phyloP scores from a whole-genome alignment of 345 rosid genomes.

The Iberis pinnata region DNA sequence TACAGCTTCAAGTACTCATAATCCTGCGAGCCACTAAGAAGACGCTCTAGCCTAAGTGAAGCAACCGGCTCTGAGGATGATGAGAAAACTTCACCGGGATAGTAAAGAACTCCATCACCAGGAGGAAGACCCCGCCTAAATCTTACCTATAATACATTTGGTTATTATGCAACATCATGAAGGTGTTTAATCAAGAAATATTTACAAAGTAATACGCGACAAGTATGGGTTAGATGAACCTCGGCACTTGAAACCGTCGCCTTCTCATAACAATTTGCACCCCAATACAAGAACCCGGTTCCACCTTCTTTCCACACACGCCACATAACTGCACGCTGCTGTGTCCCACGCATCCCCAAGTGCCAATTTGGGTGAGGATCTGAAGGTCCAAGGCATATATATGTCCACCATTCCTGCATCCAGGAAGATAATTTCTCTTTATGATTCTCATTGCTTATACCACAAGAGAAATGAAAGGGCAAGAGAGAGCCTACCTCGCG shows the following conservation, averaged over 20 bases:
- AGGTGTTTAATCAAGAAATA: background rate
- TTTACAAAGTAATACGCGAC: background rate
- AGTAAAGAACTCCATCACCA: slow-evolving; percentile 86
- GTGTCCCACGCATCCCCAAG: slow-evolving; percentile 95
- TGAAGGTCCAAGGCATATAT: slow-evolving; percentile 93
- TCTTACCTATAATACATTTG: slow-evolving; percentile 46
- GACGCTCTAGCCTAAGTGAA: slow-evolving; percentile 80
- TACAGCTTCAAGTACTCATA: slow-evolving; percentile 75
- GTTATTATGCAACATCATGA: background rate
- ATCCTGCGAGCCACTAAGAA: slow-evolving; percentile 94
- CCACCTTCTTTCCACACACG: slow-evolving; percentile 99
- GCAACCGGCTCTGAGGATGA: slow-evolving; percentile 76
- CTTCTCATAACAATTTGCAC: slow-evolving; percentile 93
- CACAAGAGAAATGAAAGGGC: background rate
- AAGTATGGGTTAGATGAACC: slow-evolving; percentile 36
- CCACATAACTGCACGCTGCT: slow-evolving; percentile 98
- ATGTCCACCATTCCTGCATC: slow-evolving; percentile 95
- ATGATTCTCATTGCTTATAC: background rate
- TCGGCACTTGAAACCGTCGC: slow-evolving; percentile 90
- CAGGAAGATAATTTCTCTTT: background rate
- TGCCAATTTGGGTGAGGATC: slow-evolving; percentile 99
- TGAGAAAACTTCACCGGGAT: slow-evolving; percentile 93
- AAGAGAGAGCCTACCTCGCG: slow-evolving; percentile 61
- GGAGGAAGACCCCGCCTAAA: slow-evolving; percentile 92
- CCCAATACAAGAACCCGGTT: slow-evolving; percentile 93